Evolutionary conservation across 169 alveolate genomes (phyloP), one percentile per base, ranked within the genome.

Genomic region (Neospora caninum): DNA sequence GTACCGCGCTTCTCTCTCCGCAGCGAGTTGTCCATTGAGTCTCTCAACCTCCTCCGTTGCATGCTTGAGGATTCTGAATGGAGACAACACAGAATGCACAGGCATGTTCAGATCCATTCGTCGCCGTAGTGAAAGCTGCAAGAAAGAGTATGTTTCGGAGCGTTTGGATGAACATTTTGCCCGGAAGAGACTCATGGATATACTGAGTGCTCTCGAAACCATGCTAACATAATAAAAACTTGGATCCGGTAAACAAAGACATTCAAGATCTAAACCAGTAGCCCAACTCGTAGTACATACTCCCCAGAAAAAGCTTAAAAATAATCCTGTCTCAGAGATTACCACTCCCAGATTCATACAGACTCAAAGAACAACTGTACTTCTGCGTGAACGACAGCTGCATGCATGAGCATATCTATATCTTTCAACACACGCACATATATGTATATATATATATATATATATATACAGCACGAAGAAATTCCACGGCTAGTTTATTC

Each of bases 1-100:
- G 13, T 73, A 73, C 84, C 84, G 84, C 4, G 84, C 38, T 16
- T 73, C 84, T 73, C 84, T 73, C 84, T 73, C 84, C 27, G 84
- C 84, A 43, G 84, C 84, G 18, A 73, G 42, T 43, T 73, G 84
- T 43, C 43, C 84, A n/a, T n/a, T 73, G 42, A 73, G 84, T 10
- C 84, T 41, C 84, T 73, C 84, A 13, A 73, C 43, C n/a, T 73
- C 84, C 43, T 73, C 84, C 43, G 84, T 43, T n/a, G 84, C 84
- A 16, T 73, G 84, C 84, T 73, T 73, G 39, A 73, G 42, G 7
- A 73, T 73, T n/a, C 84, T 73, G 84, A 64, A 29, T 13, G 13
- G 58, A 4, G 58, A 49, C 80, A 69, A n/a, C 4, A 69, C n/a
- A 25, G 18, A n/a, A 69, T 20, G 38, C 31, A 20, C 31, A 69